Evolutionary conservation across 2,329 filamentous ascomycete genomes (phyloP).

Genomic region (Ophiostoma tasmaniense): DNA sequence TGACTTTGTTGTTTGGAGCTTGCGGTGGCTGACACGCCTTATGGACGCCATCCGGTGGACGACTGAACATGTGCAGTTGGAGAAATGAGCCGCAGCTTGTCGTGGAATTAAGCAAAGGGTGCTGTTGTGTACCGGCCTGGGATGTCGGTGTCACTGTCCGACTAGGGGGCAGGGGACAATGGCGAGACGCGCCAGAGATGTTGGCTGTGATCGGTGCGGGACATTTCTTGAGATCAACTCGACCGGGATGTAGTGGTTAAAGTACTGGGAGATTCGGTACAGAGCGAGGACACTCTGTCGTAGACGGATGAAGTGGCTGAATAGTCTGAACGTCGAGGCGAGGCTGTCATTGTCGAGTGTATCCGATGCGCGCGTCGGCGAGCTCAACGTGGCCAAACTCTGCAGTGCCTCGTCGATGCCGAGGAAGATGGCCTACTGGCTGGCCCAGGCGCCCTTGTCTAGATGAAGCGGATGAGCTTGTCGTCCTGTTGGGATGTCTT

Average conservation of each 20-base stretch:
- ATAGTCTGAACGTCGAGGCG: too few relatives aligned
- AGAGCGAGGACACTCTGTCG: too few relatives aligned
- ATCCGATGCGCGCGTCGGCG: too few relatives aligned
- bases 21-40: neutral
- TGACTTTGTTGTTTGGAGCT: too few relatives aligned
- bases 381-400: neutral
- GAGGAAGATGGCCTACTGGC: neutral
- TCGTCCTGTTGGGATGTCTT: too few relatives aligned
- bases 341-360: too few relatives aligned
- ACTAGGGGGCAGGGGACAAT: neutral
- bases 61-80: neutral
- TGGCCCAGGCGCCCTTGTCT: too few relatives aligned
- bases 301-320: too few relatives aligned
- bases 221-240: neutral
- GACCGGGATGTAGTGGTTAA: neutral
- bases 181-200: too few relatives aligned
- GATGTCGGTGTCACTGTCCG: neutral
- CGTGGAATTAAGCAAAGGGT: neutral
- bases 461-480: too few relatives aligned
- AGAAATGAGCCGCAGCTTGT: neutral
- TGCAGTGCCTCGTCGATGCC: neutral
- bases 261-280: neutral
- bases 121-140: neutral
- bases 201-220: too few relatives aligned
- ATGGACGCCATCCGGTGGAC: too few relatives aligned